Percentiles rank a stretch among this genome's conserved stretches.
phyloP scores from a whole-genome alignment of 192 early-diverging fungal genomes.

The Linnemannia schmuckeri region DNA sequence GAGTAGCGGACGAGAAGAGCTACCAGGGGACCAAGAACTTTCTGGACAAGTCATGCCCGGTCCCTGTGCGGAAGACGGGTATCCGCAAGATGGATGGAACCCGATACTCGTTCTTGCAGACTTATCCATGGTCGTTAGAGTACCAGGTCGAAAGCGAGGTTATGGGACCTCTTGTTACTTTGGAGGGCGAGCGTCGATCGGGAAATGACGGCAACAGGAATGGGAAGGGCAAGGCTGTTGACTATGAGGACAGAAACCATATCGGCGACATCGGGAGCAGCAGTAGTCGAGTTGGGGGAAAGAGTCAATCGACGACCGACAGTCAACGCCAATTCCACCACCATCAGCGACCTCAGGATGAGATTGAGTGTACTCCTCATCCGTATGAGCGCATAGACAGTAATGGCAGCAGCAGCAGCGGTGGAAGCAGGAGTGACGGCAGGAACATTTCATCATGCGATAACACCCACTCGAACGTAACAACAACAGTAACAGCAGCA shows the following conservation, averaged over 20 bases:
- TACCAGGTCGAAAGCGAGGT: slow-evolving; percentile 28
- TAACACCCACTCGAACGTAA: neutral
- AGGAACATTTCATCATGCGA: neutral
- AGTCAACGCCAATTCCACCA: neutral
- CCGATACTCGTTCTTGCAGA: slow-evolving; percentile 29
- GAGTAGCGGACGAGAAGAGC: slow-evolving; percentile 19
- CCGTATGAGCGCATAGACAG: neutral
- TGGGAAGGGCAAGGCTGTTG: neutral
- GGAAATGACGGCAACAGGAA: neutral
- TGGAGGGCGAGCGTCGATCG: neutral
- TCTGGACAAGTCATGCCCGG: slow-evolving; percentile 41
- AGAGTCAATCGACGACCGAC: neutral
- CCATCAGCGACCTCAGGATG: neutral
- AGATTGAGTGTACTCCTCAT: neutral
- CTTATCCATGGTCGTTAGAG: slow-evolving; percentile 43
- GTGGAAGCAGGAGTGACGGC: neutral
- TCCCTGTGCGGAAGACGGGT: slow-evolving; percentile 32
- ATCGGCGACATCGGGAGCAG: neutral
- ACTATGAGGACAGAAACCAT: neutral
- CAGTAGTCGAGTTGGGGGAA: neutral
- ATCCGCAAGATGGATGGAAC: slow-evolving; percentile 21
- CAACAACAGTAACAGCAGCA: neutral
- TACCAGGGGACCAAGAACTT: slow-evolving; percentile 48
- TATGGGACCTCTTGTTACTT: neutral
- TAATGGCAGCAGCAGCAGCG: neutral